Base-by-base conservation (phyloP, 1,284 basidiomycete species). In the Fomitopsis pinicola region DNA sequence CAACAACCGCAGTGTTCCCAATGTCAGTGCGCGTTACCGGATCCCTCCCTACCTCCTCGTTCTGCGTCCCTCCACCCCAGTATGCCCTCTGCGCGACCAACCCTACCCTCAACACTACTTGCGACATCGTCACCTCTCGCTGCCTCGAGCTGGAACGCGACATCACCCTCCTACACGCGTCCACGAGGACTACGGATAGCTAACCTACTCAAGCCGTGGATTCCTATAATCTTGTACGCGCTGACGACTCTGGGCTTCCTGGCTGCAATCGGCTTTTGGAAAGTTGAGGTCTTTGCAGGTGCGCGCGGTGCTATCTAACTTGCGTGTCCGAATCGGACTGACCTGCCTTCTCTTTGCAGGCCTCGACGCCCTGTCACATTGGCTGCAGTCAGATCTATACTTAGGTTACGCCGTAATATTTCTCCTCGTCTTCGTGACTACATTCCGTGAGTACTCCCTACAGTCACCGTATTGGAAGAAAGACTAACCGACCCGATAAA, bases 371-470 rank as follows among this genome's bases (percentile, higher is more conserved):
- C 77, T 93, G 42, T 85, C 91, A 19, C 80, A 81, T 64, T 92
- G 87, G 86, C 77, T 93, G 60, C 85, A 85, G 71, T 79, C 78
- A 55, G 87, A 91, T 69, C 79, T 81, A 62, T 79, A 82, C 66
- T 82, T 82, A 72, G 91, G 91, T 55, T 86, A 89, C 71, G 83
- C 83, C 62, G 80, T 89, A 62, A 82, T 93, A 48, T 92, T 91
- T 71, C 76, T 79, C 66, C 83, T 92, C 69, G 92, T 93, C 66
- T 91, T 92, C 73, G 72, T 92, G 62, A 93, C 91, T 55, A 91
- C 89, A 8, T 87, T 93, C 72, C 90, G 91, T 92, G 76, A 80
- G 91, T 86, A 30, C 62, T 60, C 59, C 38, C 38, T 8, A 40
- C 4, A 40, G 38, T 40, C 38, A 22, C 28, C 28, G 28, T 50